phyloP scores from a whole-genome alignment of 371 early-diverging fungal species.

The Apophysomyces sp. region DNA sequence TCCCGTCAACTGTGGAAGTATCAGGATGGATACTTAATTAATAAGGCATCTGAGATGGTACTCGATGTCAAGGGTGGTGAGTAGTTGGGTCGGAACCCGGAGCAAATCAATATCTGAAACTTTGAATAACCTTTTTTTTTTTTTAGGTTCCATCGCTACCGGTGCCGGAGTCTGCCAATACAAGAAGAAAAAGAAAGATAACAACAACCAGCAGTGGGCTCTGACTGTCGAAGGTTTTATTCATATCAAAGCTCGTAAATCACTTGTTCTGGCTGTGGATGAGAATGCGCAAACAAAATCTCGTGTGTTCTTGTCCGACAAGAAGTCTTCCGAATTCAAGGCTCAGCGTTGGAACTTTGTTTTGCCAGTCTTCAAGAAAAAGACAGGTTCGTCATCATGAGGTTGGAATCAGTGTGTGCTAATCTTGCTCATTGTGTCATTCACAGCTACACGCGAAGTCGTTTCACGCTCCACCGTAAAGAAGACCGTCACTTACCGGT shows the following conservation, averaged over 20 bases:
- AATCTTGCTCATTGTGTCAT: neutral
- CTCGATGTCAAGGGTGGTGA: constrained; percentile 60
- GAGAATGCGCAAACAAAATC: constrained; percentile 24
- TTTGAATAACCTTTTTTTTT: too few relatives aligned
- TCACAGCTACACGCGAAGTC: neutral
- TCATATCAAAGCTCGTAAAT: constrained; percentile 17
- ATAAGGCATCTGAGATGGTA: constrained; percentile 56
- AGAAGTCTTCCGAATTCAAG: constrained; percentile 28
- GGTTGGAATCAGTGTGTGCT: too few relatives aligned
- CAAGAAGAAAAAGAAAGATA: constrained; percentile 30
- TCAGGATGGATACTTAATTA: constrained; percentile 53
- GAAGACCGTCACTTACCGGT: constrained; percentile 33
- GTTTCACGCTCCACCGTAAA: constrained; percentile 10
- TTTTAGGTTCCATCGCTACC: constrained; percentile 25
- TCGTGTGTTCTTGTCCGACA: constrained; percentile 24
- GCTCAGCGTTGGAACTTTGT: constrained; percentile 51
- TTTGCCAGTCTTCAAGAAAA: constrained; percentile 48
- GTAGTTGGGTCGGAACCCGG: too few relatives aligned
- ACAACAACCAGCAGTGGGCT: constrained; percentile 43
- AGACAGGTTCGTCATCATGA: constrained; percentile 23
- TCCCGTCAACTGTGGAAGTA: constrained; percentile 59
- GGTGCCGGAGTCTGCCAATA: constrained; percentile 42
- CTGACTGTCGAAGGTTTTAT: constrained; percentile 39
- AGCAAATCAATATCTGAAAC: too few relatives aligned
- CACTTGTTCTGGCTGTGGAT: constrained; percentile 36